Evolutionary conservation across 1,284 basidiomycete species (phyloP).

Genomic region (Thelephora terrestris): DNA sequence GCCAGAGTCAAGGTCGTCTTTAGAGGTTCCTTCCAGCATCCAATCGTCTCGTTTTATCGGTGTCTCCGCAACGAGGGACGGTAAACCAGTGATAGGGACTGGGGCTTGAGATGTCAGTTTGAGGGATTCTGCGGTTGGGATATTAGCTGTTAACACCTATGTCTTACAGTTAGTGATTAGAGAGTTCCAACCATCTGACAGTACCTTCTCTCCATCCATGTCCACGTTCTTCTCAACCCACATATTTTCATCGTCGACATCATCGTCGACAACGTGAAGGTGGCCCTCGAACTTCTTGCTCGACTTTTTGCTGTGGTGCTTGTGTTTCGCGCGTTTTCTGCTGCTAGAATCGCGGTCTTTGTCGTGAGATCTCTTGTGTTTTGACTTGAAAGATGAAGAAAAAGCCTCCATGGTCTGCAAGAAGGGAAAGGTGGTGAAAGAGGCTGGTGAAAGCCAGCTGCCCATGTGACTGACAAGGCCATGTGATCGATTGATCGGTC

Average conservation of each 20-base stretch:
- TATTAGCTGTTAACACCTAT: constrained; percentile 56
- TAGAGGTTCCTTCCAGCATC: constrained; percentile 51
- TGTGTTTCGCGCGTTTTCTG: constrained; percentile 42
- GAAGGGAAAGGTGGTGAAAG: too few relatives aligned
- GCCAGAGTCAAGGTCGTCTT: constrained; percentile 15
- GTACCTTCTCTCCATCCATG: constrained; percentile 61
- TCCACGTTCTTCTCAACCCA: constrained; percentile 87
- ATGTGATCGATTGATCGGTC: too few relatives aligned
- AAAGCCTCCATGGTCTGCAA: too few relatives aligned
- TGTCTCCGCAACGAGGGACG: constrained; percentile 32
- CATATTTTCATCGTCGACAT: constrained; percentile 57
- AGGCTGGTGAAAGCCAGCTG: too few relatives aligned
- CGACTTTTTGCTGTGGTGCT: constrained; percentile 26
- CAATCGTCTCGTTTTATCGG: constrained; percentile 71
- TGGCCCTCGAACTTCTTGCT: constrained; percentile 22
- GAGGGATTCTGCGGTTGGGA: constrained; percentile 73
- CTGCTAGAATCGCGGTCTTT: constrained; percentile 30
- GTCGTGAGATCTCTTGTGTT: constrained; percentile 28
- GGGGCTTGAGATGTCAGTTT: constrained; percentile 52
- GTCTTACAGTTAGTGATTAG: neutral
- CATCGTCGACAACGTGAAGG: constrained; percentile 54
- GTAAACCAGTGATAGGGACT: constrained; percentile 23
- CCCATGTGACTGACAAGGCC: too few relatives aligned
- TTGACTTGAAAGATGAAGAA: constrained; percentile 14
- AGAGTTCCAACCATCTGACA: constrained; percentile 16